Conservation (phyloP, 495 filamentous ascomycete genomes). For the Tuber aestivum region DNA sequence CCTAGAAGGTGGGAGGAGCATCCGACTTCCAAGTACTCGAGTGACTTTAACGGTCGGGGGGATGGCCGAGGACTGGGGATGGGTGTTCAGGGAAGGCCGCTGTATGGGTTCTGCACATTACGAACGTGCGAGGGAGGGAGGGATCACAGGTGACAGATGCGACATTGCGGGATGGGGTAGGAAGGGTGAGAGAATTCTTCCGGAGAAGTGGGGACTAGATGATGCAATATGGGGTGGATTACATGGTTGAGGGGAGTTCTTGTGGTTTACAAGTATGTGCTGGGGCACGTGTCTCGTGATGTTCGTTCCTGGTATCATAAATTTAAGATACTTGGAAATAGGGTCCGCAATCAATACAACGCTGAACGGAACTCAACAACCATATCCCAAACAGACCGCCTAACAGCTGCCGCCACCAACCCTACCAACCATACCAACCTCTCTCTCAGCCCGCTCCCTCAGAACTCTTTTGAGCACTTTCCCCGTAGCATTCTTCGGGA, state of each 20-base stretch:
- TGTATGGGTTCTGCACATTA: background rate
- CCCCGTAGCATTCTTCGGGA: conserved; percentile 61
- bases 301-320: too few relatives aligned
- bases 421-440: conserved; percentile 9
- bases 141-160: background rate
- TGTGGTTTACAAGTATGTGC: background rate
- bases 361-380: background rate
- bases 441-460: conserved; percentile 45
- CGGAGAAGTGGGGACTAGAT: background rate
- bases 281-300: background rate
- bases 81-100: background rate
- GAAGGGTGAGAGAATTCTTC: background rate
- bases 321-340: background rate
- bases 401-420: background rate
- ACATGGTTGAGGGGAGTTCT: background rate
- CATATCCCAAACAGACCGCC: background rate
- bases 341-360: background rate
- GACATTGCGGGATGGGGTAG: background rate
- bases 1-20: background rate
- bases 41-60: background rate
- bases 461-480: conserved; percentile 56
- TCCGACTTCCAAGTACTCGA: background rate
- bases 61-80: background rate
- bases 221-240: background rate
- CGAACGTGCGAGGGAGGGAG: background rate